Base-by-base conservation (phyloP, 2,329 filamentous ascomycete genomes). In the Claviceps spartinae region DNA sequence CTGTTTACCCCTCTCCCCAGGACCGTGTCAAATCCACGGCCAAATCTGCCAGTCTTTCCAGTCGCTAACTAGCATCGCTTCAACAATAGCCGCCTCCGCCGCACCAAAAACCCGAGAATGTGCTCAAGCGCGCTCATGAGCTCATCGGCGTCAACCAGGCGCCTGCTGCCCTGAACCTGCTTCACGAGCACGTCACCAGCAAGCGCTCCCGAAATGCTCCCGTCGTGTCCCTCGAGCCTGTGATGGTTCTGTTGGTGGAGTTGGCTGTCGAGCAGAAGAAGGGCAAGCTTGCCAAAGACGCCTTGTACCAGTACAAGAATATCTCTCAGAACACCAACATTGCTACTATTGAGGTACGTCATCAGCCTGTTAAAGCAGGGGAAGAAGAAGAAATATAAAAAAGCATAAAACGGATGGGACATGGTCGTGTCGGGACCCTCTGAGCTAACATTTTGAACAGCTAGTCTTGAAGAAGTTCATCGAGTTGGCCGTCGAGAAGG, bases 261-360 rank as follows among this genome's bases (percentile, higher is more conserved):
- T 81, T 97, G 54, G 95, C 87, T 60, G 93, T 98, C 64, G 91
- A 97, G 66, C 83, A 96, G 64, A 89, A 93, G 74, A 98, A 97
- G 75, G 93, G 93, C 63, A 98, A 98, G 73, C 80, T 93, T 55
- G 93, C 91, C 70, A 98, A 98, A 79, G 93, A 98, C 74, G 93
- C 93, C 56, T 79, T 98, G 48, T 98, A 97, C 71, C 93, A 96
- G 71, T 98, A 98, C 81, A 98, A 98, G 79, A 98, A 98, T 71
- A 97, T 96, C 61, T 91, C 90, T 52, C 93, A 98, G 71, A 98
- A 98, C 75, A 95, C 91, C 62, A 97, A 97, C 67, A 89, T 98
- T 60, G 89, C 82, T 62, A 98, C 93, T 56, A 98, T 98, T 68
- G 93, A 97, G 82, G 86, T 88, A 73, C 44, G 68, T 63, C 51